Evolutionary conservation across 345 rosid species (phyloP).

Genomic region (Erysimum cheiranthoides): DNA sequence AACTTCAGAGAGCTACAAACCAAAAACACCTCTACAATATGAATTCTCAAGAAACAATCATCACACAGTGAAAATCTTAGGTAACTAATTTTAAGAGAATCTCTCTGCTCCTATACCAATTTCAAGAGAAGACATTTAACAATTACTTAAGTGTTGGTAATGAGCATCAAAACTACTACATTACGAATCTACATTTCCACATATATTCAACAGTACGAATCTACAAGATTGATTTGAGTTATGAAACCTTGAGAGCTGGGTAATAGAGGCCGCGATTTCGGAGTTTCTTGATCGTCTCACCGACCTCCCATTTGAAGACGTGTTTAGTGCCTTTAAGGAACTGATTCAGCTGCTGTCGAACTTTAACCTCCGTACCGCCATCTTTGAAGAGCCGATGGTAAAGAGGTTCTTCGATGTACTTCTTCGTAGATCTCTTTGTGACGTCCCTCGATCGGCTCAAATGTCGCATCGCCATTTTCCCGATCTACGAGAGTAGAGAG

Average conservation of each 20-base stretch:
- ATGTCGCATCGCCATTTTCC: slow-evolving; percentile 62
- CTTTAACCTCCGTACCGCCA: slow-evolving; percentile 70
- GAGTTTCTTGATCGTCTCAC: slow-evolving; percentile 83
- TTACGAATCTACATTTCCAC: slow-evolving; percentile 12
- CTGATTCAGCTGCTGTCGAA: slow-evolving; percentile 72
- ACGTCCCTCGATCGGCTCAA: slow-evolving; percentile 72
- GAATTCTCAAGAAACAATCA: slow-evolving; percentile 12
- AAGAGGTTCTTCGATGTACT: slow-evolving; percentile 87
- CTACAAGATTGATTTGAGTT: not conserved
- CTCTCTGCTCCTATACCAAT: not conserved
- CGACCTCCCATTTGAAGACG: slow-evolving; percentile 96
- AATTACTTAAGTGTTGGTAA: not conserved
- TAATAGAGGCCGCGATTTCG: slow-evolving; percentile 70
- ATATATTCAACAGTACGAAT: not conserved
- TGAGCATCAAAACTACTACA: slow-evolving; percentile 1
- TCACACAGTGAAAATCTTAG: not conserved
- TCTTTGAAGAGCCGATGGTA: slow-evolving; percentile 71
- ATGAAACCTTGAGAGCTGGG: slow-evolving; percentile 85
- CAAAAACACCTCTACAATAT: slow-evolving; percentile 14
- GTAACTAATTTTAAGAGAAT: too few species aligned
- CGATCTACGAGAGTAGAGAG: too few species aligned
- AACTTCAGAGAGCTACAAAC: slow-evolving; percentile 74
- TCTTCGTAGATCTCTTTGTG: slow-evolving; percentile 74
- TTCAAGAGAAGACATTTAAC: not conserved
- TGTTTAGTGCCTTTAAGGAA: slow-evolving; percentile 86